Conservation (phyloP, 345 rosid species). For the Excoecaria cochinchinensis region DNA sequence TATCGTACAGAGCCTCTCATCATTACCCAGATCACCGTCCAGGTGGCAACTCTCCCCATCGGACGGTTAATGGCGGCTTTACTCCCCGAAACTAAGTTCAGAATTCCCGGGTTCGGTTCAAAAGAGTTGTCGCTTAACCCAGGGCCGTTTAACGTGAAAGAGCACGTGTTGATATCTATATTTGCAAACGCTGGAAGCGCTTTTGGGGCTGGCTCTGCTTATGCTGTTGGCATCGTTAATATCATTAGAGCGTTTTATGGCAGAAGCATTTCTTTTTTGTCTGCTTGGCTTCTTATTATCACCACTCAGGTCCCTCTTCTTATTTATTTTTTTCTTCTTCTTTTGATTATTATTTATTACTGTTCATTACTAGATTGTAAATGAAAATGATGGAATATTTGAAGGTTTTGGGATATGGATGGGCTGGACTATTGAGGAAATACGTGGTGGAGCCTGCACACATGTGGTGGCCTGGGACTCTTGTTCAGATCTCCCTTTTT, state of each 20-base stretch:
- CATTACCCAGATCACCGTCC: conserved; percentile 54
- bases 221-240: conserved; percentile 38
- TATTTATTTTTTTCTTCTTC: not conserved
- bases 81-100: conserved; percentile 1
- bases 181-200: conserved; percentile 18
- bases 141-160: conserved; percentile 16
- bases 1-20: conserved; percentile 27
- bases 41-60: conserved; percentile 19
- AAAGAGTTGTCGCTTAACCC: conserved; percentile 4
- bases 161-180: conserved; percentile 37
- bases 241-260: conserved; percentile 38
- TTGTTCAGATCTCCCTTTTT: conserved; percentile 22
- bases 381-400: too few relatives aligned
- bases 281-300: conserved; percentile 40
- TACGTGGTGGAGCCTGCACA: conserved; percentile 26
- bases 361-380: not conserved
- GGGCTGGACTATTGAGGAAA: conserved; percentile 25
- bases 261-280: conserved; percentile 27
- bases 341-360: not conserved
- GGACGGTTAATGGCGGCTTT: conserved; percentile 17
- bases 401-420: conserved; percentile 24
- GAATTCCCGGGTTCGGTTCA: conserved; percentile 1
- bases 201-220: conserved; percentile 26
- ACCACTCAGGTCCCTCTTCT: conserved; percentile 37
- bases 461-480: conserved; percentile 28